phyloP scores from a whole-genome alignment of 441 rosid species.

The Adansonia rubrostipa region DNA sequence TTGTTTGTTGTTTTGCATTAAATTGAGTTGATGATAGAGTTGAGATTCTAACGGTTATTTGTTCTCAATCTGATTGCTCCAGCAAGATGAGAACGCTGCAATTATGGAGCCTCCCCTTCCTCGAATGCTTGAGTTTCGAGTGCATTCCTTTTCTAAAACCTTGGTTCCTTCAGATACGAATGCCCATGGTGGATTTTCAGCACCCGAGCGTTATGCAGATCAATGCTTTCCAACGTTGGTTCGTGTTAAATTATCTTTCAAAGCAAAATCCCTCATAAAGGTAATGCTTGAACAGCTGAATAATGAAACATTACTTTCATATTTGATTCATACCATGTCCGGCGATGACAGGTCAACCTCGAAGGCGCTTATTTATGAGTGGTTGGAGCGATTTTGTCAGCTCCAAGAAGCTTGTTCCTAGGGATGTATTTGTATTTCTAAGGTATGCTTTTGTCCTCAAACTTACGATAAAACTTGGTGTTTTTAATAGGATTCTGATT shows the following conservation, averaged over 20 bases:
- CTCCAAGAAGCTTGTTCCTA: slow-evolving; percentile 88
- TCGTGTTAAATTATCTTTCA: slow-evolving; percentile 29
- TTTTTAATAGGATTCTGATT: too few species aligned
- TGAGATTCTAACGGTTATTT: not conserved
- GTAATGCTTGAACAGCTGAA: too few species aligned
- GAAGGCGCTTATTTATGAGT: slow-evolving; percentile 89
- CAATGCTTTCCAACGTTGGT: slow-evolving; percentile 97
- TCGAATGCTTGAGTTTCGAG: slow-evolving; percentile 58
- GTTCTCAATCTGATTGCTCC: slow-evolving; percentile 9
- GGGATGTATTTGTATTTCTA: slow-evolving; percentile 93
- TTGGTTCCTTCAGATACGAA: slow-evolving; percentile 92
- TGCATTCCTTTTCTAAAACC: slow-evolving; percentile 90
- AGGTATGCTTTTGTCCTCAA: slow-evolving; percentile 50
- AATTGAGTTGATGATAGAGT: too few species aligned
- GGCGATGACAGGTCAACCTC: slow-evolving; percentile 78
- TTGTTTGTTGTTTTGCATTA: not conserved
- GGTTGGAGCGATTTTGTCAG: slow-evolving; percentile 99
- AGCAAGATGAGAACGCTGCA: slow-evolving; percentile 72
- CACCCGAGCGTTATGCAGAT: slow-evolving; percentile 87
- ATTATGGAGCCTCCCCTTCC: slow-evolving; percentile 63
- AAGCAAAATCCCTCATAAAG: too few species aligned
- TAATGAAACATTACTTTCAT: too few species aligned
- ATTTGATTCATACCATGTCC: too few species aligned
- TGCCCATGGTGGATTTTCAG: slow-evolving; percentile 90
- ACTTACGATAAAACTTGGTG: not conserved